Conservation (phyloP, 805 yeast species). For the Wickerhamomyces chambardii region DNA sequence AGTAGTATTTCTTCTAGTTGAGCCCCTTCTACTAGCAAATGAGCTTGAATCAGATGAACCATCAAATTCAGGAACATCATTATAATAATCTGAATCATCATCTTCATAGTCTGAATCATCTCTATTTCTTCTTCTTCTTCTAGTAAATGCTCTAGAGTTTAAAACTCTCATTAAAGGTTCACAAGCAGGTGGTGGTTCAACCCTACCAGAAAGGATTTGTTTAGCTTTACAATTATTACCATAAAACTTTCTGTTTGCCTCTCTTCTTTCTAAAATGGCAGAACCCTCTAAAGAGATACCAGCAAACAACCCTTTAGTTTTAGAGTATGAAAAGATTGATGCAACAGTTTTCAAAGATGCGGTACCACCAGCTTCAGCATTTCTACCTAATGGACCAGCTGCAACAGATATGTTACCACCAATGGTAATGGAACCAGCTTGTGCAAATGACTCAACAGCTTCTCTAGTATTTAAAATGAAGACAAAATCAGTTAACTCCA, state of each 20-base stretch:
- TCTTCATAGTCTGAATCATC: conserved; percentile 38
- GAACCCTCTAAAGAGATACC: conserved; percentile 98
- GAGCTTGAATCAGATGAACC: conserved; percentile 13
- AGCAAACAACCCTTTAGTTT: conserved; percentile 94
- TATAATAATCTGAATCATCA: conserved; percentile 58
- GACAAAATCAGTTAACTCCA: conserved; percentile 93
- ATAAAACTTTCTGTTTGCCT: conserved; percentile 91
- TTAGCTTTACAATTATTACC: conserved; percentile 88
- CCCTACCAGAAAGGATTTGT: conserved; percentile 72
- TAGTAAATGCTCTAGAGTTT: conserved; percentile 75
- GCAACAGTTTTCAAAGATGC: conserved; percentile 85
- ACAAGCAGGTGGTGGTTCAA: conserved; percentile 89
- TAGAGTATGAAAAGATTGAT: conserved; percentile 88
- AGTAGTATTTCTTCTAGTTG: conserved; percentile 13
- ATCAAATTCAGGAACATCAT: conserved; percentile 41
- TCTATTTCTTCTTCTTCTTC: conserved; percentile 33
- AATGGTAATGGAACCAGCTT: conserved; percentile 85
- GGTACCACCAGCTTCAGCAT: conserved; percentile 95
- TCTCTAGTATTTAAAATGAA: conserved; percentile 79
- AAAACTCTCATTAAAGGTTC: conserved; percentile 81
- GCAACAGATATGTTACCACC: conserved; percentile 96
- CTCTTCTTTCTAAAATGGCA: conserved; percentile 93
- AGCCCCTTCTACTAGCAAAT: conserved; percentile 25
- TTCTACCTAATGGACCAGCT: conserved; percentile 96
- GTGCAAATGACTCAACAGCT: conserved; percentile 92